Percentiles rank a stretch among this genome's conserved stretches.
phyloP scores from a whole-genome alignment of 768 basidiomycete genomes.

The Hygrocybe punicea region DNA sequence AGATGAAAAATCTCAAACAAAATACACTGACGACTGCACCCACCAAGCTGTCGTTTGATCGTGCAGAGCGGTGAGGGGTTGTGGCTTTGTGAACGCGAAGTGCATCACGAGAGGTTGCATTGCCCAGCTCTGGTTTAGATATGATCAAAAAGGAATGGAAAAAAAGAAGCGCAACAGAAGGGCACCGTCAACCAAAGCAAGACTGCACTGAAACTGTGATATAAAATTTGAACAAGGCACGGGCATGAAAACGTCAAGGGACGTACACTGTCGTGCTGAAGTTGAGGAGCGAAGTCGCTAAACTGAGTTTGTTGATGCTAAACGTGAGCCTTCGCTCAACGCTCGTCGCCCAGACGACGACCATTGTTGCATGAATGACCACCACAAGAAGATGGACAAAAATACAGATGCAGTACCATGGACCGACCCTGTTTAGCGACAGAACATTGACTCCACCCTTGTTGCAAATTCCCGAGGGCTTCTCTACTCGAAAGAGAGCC shows the following conservation, averaged over 20 bases:
- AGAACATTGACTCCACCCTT: no score
- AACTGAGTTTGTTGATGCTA: not conserved
- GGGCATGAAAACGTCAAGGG: not conserved
- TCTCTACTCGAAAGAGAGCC: no score
- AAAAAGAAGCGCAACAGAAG: not conserved
- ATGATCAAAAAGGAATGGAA: not conserved
- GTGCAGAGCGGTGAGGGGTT: not conserved
- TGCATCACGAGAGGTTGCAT: not conserved
- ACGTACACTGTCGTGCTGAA: not conserved
- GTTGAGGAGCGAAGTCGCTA: not conserved
- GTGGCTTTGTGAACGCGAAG: not conserved
- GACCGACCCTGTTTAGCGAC: no score
- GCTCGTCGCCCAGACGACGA: not conserved
- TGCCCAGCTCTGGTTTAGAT: not conserved
- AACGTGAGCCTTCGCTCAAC: not conserved
- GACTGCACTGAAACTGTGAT: no score
- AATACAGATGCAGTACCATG: constrained; percentile 28
- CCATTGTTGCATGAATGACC: not conserved
- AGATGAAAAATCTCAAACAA: no score
- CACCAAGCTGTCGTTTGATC: not conserved
- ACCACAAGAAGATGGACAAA: not conserved
- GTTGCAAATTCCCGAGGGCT: no score
- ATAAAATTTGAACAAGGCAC: no score
- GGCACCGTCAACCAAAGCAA: not conserved
- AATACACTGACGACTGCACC: not conserved